Evolutionary conservation across 1,284 basidiomycete genomes (phyloP).

Genomic region (Ustilago bromivora): DNA sequence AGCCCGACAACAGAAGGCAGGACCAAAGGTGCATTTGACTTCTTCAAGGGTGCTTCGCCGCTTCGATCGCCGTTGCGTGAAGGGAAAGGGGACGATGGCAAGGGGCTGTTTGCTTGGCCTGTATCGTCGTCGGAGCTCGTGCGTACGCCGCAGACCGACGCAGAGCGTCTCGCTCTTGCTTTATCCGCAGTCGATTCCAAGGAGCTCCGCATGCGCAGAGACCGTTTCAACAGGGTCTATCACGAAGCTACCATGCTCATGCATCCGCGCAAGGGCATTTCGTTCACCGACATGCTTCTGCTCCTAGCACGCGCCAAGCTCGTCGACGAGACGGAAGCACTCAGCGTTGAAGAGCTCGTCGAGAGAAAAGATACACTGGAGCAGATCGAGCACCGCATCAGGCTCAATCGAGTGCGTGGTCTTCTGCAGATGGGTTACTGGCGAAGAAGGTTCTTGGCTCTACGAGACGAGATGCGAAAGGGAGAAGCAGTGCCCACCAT

Average conservation of each 20-base stretch:
- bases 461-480: conserved; percentile 36
- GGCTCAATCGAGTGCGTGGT: conserved; percentile 61
- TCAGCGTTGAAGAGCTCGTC: conserved; percentile 65
- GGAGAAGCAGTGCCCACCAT: conserved; percentile 27
- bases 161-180: conserved; percentile 35
- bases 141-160: conserved; percentile 18
- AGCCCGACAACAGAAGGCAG: conserved; percentile 20
- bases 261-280: conserved; percentile 77
- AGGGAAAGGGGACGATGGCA: conserved; percentile 18
- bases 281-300: conserved; percentile 90
- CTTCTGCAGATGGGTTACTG: conserved; percentile 61
- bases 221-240: conserved; percentile 65
- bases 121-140: conserved; percentile 15
- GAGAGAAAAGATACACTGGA: conserved; percentile 58
- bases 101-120: conserved; percentile 34
- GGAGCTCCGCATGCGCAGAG: conserved; percentile 57
- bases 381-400: conserved; percentile 59
- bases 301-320: conserved; percentile 91
- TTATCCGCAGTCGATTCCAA: conserved; percentile 37
- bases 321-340: conserved; percentile 78
- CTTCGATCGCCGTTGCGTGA: conserved; percentile 40
- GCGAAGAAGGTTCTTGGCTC: conserved; percentile 57
- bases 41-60: conserved; percentile 34
- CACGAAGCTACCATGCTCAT: conserved; percentile 72
- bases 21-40: conserved; percentile 34